A percentile compares a stretch with the other conserved stretches of the same genome.
Evolutionary conservation across 2,329 filamentous ascomycete species (phyloP).

Genomic region (Xylaria sp.): DNA sequence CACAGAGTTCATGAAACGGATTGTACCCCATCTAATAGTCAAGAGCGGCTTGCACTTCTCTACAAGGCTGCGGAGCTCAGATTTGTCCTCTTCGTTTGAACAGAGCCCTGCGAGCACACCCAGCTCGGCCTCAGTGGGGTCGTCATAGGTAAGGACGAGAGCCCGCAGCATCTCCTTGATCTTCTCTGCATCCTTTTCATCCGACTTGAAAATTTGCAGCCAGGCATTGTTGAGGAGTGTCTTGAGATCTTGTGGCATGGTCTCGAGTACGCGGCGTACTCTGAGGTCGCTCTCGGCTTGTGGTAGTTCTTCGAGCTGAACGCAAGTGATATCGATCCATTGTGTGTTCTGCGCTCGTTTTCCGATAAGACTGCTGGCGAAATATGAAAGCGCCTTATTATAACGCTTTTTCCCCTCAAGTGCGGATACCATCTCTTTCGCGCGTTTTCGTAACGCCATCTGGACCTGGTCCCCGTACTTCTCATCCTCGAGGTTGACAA

Average conservation of each 20-base stretch:
- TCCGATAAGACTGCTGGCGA: conserved; percentile 46
- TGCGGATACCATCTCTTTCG: conserved; percentile 40
- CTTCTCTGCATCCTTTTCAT: conserved; percentile 38
- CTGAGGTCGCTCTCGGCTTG: conserved; percentile 42
- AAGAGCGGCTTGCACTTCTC: conserved; percentile 44
- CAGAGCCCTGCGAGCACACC: conserved; percentile 42
- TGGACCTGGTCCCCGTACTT: conserved; percentile 44
- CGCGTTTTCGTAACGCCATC: conserved; percentile 39
- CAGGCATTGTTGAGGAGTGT: conserved; percentile 43
- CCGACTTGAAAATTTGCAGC: conserved; percentile 40
- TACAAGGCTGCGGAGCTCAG: conserved; percentile 40
- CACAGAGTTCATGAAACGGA: conserved; percentile 39
- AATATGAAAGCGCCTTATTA: conserved; percentile 46
- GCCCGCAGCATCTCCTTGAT: conserved; percentile 48
- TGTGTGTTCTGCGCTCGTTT: conserved; percentile 46
- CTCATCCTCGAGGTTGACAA: conserved; percentile 42
- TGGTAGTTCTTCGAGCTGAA: conserved; percentile 45
- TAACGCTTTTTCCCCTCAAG: conserved; percentile 43
- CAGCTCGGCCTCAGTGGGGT: conserved; percentile 44
- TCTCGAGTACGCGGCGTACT: conserved; percentile 44
- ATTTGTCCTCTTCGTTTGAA: conserved; percentile 36
- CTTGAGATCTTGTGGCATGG: conserved; percentile 43
- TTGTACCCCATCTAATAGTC: conserved; percentile 27
- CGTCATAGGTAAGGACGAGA: conserved; percentile 45
- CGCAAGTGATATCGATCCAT: conserved; percentile 48